A percentile compares a stretch with the other conserved stretches of the same genome.
Conservation (phyloP, 169 alveolate genomes). For the Cryptosporidium sp. region DNA sequence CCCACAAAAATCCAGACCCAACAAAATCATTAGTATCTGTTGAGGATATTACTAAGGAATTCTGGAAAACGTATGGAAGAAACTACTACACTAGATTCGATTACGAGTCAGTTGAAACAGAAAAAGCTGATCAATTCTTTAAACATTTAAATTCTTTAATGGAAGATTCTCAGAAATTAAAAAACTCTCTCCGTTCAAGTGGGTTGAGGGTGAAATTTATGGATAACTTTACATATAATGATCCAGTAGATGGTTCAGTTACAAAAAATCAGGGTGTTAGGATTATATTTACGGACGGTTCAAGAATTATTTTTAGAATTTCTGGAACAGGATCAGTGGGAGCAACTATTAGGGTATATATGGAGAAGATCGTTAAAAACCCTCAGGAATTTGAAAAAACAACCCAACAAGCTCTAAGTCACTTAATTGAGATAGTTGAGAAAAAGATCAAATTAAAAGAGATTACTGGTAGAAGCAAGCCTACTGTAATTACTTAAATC, state of each 20-base stretch:
- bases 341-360: conserved; percentile 94
- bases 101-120: conserved; percentile 88
- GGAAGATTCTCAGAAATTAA: background rate
- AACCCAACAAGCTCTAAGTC: conserved; percentile 27
- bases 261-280: conserved; percentile 93
- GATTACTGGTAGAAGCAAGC: conserved; percentile 75
- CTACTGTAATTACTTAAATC: conserved; percentile 74
- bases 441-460: conserved; percentile 32
- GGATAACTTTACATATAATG: conserved; percentile 89
- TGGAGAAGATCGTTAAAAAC: conserved; percentile 87
- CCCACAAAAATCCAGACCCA: conserved; percentile 86
- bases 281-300: conserved; percentile 88
- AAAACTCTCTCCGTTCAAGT: background rate
- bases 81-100: conserved; percentile 93
- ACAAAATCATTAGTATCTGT: conserved; percentile 84
- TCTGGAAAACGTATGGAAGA: conserved; percentile 93
- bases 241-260: conserved; percentile 94
- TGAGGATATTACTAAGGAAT: conserved; percentile 89
- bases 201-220: conserved; percentile 75
- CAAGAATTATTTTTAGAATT: conserved; percentile 89
- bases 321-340: conserved; percentile 93
- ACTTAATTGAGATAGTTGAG: conserved; percentile 70
- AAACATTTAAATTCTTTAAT: conserved; percentile 79
- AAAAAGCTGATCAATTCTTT: conserved; percentile 88
- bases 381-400: conserved; percentile 15